Conservation (phyloP, 1,284 basidiomycete genomes). For the Sporisorium iseilematis-ciliati region DNA sequence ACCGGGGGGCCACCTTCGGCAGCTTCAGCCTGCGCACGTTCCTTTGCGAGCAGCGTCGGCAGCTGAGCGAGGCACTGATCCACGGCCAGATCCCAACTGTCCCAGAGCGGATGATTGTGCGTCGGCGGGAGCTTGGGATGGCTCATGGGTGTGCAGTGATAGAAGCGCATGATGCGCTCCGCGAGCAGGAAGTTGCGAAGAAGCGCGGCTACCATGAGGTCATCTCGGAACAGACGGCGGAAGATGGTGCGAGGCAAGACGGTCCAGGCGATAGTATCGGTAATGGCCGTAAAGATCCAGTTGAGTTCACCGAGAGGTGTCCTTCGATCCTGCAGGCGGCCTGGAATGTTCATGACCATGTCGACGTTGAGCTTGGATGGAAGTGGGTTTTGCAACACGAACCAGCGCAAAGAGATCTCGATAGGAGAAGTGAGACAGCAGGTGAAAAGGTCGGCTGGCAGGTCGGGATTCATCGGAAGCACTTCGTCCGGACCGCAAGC, state of each 20-base stretch:
- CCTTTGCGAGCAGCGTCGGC: constrained; percentile 82
- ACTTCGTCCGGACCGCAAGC: constrained; percentile 92
- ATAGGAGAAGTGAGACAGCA: constrained; percentile 98
- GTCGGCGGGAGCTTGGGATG: constrained; percentile 91
- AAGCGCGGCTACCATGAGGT: constrained; percentile 92
- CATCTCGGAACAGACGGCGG: constrained; percentile 92
- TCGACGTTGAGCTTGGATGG: constrained; percentile 76
- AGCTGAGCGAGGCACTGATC: constrained; percentile 95
- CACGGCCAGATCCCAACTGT: constrained; percentile 96
- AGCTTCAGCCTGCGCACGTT: constrained; percentile 73
- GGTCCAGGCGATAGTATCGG: constrained; percentile 99
- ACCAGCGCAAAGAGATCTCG: constrained; percentile 94
- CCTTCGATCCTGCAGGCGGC: constrained; percentile 93
- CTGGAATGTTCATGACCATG: constrained; percentile 94
- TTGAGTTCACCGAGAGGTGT: constrained; percentile 97
- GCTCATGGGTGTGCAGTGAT: constrained; percentile 96
- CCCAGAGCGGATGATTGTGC: constrained; percentile 95
- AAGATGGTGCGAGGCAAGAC: constrained; percentile 94
- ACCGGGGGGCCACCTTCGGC: constrained; percentile 67
- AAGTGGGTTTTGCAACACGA: constrained; percentile 87
- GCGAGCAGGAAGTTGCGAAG: constrained; percentile 97
- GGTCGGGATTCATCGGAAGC: constrained; percentile 92
- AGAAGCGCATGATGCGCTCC: constrained; percentile 97
- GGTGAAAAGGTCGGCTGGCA: constrained; percentile 97
- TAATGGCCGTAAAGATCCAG: constrained; percentile 99